Conservation (phyloP, 805 yeast genomes). For the Wickerhamiella spandovensis region DNA sequence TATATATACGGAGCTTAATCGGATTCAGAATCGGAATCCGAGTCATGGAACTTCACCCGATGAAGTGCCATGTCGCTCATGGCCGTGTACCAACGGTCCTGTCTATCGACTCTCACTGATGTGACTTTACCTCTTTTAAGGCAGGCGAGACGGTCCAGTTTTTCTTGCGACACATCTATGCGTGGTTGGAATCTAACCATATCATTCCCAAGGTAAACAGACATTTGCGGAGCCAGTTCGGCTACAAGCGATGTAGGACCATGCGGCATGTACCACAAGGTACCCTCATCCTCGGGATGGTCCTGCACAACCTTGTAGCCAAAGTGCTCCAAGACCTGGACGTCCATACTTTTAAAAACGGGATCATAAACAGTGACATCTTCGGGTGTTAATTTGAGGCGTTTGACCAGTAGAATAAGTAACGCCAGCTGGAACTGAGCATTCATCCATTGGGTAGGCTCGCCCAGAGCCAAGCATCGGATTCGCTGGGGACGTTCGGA, state of each 20-base stretch:
- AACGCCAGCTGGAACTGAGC: conserved; percentile 58
- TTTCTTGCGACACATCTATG: conserved; percentile 25
- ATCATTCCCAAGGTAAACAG: conserved; percentile 17
- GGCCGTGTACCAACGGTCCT: conserved; percentile 22
- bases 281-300: conserved; percentile 15
- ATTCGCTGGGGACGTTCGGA: conserved; percentile 20
- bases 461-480: conserved; percentile 62
- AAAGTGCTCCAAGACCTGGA: conserved; percentile 20
- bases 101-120: conserved; percentile 2
- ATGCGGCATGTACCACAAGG: conserved; percentile 56
- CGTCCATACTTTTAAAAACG: conserved; percentile 38
- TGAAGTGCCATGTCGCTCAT: conserved; percentile 20
- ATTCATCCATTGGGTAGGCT: conserved; percentile 33
- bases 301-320: conserved; percentile 21
- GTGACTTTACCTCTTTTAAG: conserved; percentile 3
- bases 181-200: conserved; percentile 11
- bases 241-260: conserved; percentile 39
- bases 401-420: conserved; percentile 29
- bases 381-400: conserved; percentile 8
- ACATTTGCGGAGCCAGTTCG: conserved; percentile 8
- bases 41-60: neutral
- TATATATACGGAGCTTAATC: neutral
- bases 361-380: conserved; percentile 52
- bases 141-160: conserved; percentile 1
- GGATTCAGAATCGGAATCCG: neutral